Base-by-base conservation (phyloP, 2,329 filamentous ascomycete species). In the Cladosporium velox region DNA sequence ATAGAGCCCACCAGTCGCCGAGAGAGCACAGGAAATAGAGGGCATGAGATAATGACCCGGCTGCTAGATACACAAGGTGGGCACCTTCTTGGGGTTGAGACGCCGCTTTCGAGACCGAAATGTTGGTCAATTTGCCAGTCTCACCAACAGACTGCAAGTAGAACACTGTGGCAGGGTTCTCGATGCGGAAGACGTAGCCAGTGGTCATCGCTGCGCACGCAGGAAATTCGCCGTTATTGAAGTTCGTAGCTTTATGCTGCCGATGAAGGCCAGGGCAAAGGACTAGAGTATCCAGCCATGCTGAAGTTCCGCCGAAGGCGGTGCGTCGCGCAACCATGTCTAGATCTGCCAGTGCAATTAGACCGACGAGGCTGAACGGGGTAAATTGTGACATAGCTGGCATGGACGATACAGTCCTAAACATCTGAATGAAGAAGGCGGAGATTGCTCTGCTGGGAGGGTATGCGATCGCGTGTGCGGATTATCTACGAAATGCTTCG, bases 261-360 rank as follows among this genome's bases (percentile, higher is more conserved):
- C 84, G 84, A 74, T 89, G 87, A 60, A 89, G 72, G 0, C 87
- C 87, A 0, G 87, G 87, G 1, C 84, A 86, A 2, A 89, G 79
- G 14, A 88, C 78, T 12, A 89, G 78, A 8, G 78, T 78, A 72
- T 89, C 87, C 0, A 87, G 77, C 79, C 84, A 85, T 2, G 82
- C 83, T 1, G 85, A 84, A 2, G 84, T 85, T 30, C 87, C 87
- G 2, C 81, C 82, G 54, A 88, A 79, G 18, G 81, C 83, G 2
- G 87, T 88, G 7, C 86, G 82, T 57, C 84, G 78, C 6, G 85
- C 83, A 30, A 88, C 79, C 2, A 84, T 86, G 41, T 80, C 79
- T 47, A 89, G 80, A 67, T 88, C 86, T 3, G 87, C 87, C 18
- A 89, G 82, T 8, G 84, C 85, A 26, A 89, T 76, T 10, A 88